Percentiles rank a stretch among this genome's conserved stretches.
These are phyloP conservation scores for Apiotrichum siamense DNA, from an alignment of 1,284 basidiomycete species.

Conservation along the genomic window DNA sequence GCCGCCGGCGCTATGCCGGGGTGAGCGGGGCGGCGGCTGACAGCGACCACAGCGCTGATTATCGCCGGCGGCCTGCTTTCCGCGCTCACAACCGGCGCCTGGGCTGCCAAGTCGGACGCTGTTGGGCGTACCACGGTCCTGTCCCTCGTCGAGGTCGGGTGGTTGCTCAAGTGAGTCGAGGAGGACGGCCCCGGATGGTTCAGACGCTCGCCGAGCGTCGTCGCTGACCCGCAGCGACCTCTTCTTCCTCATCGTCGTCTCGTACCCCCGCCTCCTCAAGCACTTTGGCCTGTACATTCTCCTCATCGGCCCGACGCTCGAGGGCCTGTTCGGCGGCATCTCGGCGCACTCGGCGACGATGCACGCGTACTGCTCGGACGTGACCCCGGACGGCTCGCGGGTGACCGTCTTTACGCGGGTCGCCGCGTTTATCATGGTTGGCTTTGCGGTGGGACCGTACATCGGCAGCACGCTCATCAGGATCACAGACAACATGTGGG, in stretches of 20 bases:
- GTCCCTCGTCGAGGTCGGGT: constrained; percentile 61
- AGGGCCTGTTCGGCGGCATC: constrained; percentile 82
- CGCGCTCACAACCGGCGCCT: constrained; percentile 78
- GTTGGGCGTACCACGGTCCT: constrained; percentile 71
- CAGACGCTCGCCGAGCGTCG: too few species aligned
- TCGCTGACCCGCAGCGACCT: constrained; percentile 60
- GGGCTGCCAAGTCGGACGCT: constrained; percentile 75
- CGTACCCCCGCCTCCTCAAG: constrained; percentile 61
- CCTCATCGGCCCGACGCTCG: constrained; percentile 71
- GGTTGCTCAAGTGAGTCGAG: constrained; percentile 63
- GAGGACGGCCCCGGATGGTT: too few species aligned
- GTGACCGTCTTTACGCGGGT: constrained; percentile 75
- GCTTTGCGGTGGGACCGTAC: constrained; percentile 65
- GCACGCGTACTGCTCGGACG: constrained; percentile 75
- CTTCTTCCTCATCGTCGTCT: constrained; percentile 69
- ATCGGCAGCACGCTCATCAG: constrained; percentile 66
- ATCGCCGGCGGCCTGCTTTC: constrained; percentile 73
- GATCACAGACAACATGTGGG: constrained; percentile 53
- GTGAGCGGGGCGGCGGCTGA: too few species aligned
- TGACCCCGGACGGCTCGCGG: constrained; percentile 74
- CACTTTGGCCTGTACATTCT: constrained; percentile 58
- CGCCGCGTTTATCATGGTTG: constrained; percentile 52
- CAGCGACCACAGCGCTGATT: constrained; percentile 53
- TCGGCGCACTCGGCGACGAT: constrained; percentile 69
- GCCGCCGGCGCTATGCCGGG: too few species aligned